Base-by-base conservation (phyloP, 345 rosid species). In the Brassica incana region DNA sequence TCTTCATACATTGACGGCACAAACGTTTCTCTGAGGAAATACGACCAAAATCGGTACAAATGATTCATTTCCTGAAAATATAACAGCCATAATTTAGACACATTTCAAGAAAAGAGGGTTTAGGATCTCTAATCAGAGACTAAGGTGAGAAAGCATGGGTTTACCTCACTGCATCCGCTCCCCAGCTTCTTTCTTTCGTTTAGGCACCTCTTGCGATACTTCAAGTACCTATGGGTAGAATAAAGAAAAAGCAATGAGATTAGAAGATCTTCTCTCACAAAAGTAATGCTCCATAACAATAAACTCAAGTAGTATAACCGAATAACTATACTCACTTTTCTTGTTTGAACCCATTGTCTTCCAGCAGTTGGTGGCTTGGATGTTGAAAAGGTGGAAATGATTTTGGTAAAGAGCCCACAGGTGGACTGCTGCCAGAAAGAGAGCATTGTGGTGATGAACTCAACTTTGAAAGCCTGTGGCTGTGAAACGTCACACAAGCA, bases 301-400 rank as follows among this genome's bases (percentile, higher is more conserved):
- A 38, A 33, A 64, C 29, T 67, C 48, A 30, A 70, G 60, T 59
- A 20, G 50, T 69, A 38, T 71, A 63, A 72, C 7, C 43, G 3
- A 30, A 73, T 35, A 67, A 36, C 54, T 12, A 75, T 40, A 68
- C 97, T 88, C 89, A 95, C 99, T 88, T 90, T 83, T 95, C 95
- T 79, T 93, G 99, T 84, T 88, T 91, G 60, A 95, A 95, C 60
- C 98, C 97, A 87, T 95, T 93, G 78, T 93, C 97, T 88, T 95
- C 99, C 70, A 95, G 84, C 68, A 95, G 85, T 78, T 89, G 93
- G 87, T 95, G 98, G 81, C 99, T 93, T 5, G 96, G 98, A 87
- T 95, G 99, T 83, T 93, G 98, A 77, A 95, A 95, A 65, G 82
- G 89, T 23, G 96, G 99, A 78, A 95, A 88, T 67, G 99, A 86